phyloP scores from a whole-genome alignment of 1,284 basidiomycete genomes.

The Cutaneotrichosporon arboriforme region DNA sequence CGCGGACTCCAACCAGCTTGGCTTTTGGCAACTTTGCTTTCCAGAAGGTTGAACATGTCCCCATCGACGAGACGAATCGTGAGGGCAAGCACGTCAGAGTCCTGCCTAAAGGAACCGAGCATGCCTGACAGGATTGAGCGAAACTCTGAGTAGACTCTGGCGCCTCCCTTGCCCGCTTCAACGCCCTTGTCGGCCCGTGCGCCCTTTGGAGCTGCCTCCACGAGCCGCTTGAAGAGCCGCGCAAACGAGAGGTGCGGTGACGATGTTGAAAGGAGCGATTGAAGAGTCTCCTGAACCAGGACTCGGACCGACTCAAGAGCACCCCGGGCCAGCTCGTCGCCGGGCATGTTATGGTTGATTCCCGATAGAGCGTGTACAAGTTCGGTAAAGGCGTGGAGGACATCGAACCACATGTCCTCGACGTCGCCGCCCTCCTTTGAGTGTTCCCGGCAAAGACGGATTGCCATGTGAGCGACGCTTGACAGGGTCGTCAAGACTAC shows the following conservation, averaged over 20 bases:
- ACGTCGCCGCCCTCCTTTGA: conserved; percentile 56
- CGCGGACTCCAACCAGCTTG: conserved; percentile 44
- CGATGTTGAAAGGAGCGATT: conserved; percentile 73
- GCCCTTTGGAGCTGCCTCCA: conserved; percentile 52
- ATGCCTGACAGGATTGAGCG: conserved; percentile 84
- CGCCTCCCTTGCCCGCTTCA: conserved; percentile 32
- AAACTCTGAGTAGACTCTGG: conserved; percentile 78
- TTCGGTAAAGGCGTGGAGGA: conserved; percentile 74
- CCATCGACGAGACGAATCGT: conserved; percentile 75
- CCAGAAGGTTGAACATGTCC: conserved; percentile 72
- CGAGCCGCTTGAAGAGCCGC: conserved; percentile 79
- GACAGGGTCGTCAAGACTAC: conserved; percentile 46
- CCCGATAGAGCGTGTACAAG: conserved; percentile 65
- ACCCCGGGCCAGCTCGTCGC: conserved; percentile 16
- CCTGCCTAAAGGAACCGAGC: conserved; percentile 86
- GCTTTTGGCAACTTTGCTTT: conserved; percentile 44
- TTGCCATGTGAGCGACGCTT: conserved; percentile 49
- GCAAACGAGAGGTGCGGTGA: conserved; percentile 84
- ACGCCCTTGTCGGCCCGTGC: conserved; percentile 1
- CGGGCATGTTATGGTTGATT: conserved; percentile 5
- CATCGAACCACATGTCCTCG: conserved; percentile 86
- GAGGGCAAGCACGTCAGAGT: conserved; percentile 84
- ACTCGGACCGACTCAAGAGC: conserved; percentile 57
- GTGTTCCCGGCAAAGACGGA: conserved; percentile 63
- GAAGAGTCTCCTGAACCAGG: conserved; percentile 79